These are phyloP conservation scores for Emiliania huxleyi DNA, from an alignment of 78 protist genomes.

Conservation along the genomic window DNA sequence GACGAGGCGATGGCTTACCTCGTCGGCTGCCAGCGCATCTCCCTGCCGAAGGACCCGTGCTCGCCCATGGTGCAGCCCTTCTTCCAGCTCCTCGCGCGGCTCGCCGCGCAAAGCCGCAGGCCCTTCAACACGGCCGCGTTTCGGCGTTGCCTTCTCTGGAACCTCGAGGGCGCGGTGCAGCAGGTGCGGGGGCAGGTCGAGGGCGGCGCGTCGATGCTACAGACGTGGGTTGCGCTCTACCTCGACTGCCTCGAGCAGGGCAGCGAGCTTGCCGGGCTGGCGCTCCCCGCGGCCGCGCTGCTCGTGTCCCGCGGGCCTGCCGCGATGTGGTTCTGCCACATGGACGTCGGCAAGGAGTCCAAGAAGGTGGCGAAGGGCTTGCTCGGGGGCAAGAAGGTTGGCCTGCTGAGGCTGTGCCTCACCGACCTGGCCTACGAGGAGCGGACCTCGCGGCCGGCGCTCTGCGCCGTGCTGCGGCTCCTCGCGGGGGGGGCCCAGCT, in stretches of 20 bases:
- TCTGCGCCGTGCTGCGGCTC: background rate
- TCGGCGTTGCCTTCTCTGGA: background rate
- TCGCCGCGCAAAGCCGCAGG: background rate
- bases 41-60: background rate
- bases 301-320: background rate
- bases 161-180: background rate
- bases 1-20: background rate
- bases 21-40: background rate
- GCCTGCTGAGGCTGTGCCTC: background rate
- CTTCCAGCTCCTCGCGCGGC: background rate
- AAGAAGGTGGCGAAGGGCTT: background rate
- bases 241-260: too few species aligned
- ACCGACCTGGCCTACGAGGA: background rate
- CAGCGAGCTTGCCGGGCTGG: background rate
- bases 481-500: background rate
- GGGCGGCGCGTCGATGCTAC: background rate
- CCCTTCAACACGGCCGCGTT: background rate
- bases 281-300: background rate
- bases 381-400: background rate
- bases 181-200: background rate
- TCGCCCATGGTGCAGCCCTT: background rate
- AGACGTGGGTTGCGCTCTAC: background rate
- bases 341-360: background rate
- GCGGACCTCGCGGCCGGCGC: background rate
- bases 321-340: background rate